Conservation (phyloP, 192 early-diverging fungal genomes). For the Backusella circina region DNA sequence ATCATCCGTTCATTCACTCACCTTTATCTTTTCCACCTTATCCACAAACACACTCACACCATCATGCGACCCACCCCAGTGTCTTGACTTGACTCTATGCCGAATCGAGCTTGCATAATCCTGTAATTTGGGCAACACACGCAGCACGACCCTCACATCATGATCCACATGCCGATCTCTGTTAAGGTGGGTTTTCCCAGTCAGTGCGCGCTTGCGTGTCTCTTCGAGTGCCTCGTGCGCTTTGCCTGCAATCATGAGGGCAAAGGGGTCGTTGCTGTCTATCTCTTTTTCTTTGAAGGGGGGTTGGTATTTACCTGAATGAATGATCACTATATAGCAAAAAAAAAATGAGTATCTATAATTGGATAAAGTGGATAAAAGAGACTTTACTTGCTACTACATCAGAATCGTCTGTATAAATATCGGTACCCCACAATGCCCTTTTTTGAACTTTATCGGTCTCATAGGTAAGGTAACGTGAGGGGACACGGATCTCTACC, state of each 20-base stretch:
- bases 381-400: conserved; percentile 65
- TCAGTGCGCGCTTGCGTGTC: background rate
- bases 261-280: conserved; percentile 18
- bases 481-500: conserved; percentile 65
- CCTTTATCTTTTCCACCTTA: conserved; percentile 54
- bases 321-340: conserved; percentile 41
- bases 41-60: conserved; percentile 70
- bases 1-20: too few species aligned
- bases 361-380: background rate
- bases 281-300: conserved; percentile 30
- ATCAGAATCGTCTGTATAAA: conserved; percentile 86
- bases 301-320: conserved; percentile 56
- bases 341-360: background rate
- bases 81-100: conserved; percentile 51
- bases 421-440: conserved; percentile 80
- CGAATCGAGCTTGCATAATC: conserved; percentile 65
- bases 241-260: conserved; percentile 31
- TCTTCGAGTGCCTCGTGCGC: background rate
- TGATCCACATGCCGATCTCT: conserved; percentile 38
- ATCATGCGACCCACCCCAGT: conserved; percentile 71
- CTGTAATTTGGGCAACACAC: conserved; percentile 66
- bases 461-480: conserved; percentile 55
- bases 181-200: background rate
- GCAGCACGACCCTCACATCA: conserved; percentile 65
- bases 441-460: conserved; percentile 60